Conservation (phyloP, 2,329 filamentous ascomycete genomes). For the Colletotrichum sp. region DNA sequence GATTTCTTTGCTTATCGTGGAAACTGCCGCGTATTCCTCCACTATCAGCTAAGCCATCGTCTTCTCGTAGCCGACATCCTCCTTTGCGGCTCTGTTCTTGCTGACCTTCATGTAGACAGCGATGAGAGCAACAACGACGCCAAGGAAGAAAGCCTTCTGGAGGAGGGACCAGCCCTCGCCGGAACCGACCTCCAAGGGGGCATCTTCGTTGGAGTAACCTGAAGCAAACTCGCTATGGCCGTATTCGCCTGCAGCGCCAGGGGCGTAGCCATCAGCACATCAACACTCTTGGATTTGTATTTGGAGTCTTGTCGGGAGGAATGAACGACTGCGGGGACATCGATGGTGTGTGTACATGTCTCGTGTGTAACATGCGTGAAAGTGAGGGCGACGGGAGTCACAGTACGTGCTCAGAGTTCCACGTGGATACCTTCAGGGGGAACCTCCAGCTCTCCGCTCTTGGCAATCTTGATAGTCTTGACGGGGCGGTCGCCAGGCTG, state of each 20-base stretch:
- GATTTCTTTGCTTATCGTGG: not conserved
- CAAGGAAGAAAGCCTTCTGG: conserved; percentile 57
- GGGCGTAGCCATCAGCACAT: conserved; percentile 37
- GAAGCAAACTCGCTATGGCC: conserved; percentile 42
- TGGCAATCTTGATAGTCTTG: conserved; percentile 75
- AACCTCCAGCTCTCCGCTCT: conserved; percentile 84
- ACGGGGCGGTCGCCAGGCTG: conserved; percentile 70
- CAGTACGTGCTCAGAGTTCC: conserved; percentile 72
- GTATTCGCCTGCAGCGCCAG: conserved; percentile 35
- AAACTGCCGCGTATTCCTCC: not conserved
- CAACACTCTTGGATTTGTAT: conserved; percentile 28
- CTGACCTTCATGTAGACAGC: conserved; percentile 49
- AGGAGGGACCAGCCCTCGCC: conserved; percentile 46
- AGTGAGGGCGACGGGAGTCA: conserved; percentile 13
- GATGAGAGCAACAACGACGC: conserved; percentile 51
- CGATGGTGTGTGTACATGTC: not conserved
- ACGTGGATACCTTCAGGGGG: conserved; percentile 92
- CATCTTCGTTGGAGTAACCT: conserved; percentile 38
- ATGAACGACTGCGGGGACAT: not conserved
- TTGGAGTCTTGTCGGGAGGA: not conserved
- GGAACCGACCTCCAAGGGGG: conserved; percentile 28
- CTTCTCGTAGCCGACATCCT: conserved; percentile 47
- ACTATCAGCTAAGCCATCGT: conserved; percentile 39
- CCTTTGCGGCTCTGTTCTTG: conserved; percentile 30
- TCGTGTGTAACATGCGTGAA: not conserved